These are phyloP conservation scores for Onygenales sp. DNA, from an alignment of 2,329 filamentous ascomycete species.

Conservation along the genomic window DNA sequence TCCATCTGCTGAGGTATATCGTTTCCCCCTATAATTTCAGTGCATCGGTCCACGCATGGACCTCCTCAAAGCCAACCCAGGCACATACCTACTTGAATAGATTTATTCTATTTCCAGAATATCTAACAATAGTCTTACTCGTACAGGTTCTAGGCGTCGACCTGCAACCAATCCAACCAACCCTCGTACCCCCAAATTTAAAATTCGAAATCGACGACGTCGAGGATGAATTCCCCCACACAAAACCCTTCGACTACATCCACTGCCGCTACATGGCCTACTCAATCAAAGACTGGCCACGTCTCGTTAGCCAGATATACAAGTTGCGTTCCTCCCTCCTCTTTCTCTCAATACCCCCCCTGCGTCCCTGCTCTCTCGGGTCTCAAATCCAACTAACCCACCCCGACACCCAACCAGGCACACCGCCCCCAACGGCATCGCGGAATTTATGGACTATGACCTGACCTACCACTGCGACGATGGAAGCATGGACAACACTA, in stretches of 20 bases:
- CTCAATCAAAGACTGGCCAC: constrained; percentile 9
- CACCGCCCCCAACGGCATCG: constrained; percentile 9
- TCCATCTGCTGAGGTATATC: constrained; percentile 6
- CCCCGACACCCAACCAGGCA: constrained; percentile 1
- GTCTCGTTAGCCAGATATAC: constrained; percentile 5
- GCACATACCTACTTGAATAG: neutral
- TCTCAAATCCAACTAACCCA: too few relatives aligned
- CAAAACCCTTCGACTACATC: constrained; percentile 11
- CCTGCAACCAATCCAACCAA: neutral
- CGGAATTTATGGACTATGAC: constrained; percentile 16
- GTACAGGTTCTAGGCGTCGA: neutral
- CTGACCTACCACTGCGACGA: neutral
- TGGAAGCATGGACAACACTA: neutral
- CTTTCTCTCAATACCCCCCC: too few relatives aligned
- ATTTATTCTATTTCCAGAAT: neutral
- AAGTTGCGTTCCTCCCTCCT: neutral
- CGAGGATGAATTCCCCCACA: constrained; percentile 9
- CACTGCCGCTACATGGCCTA: constrained; percentile 4
- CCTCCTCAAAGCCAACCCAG: too few relatives aligned
- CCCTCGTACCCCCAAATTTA: constrained; percentile 11
- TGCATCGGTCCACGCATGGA: neutral
- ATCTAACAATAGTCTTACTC: constrained; percentile 5
- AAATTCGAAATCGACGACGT: constrained; percentile 11
- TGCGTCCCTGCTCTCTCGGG: too few relatives aligned
- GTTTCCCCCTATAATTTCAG: too few relatives aligned